A percentile compares a stretch with the other conserved stretches of the same genome.
Evolutionary conservation across 495 filamentous ascomycete species (phyloP).

Genomic region (Tuber melanosporum): DNA sequence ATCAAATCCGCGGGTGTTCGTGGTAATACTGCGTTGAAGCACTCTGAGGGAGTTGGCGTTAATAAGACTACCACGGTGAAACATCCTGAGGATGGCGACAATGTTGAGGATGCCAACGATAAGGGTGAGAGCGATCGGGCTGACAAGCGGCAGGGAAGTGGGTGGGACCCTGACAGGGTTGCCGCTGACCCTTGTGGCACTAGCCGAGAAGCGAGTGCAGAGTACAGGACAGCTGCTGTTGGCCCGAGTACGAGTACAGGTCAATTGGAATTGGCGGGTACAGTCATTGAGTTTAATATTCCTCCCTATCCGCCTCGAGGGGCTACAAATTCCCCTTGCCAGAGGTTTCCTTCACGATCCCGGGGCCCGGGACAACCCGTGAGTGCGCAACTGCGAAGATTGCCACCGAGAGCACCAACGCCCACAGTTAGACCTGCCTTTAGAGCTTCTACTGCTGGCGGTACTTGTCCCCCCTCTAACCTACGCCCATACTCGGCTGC

Average conservation of each 20-base stretch:
- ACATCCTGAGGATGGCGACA: background rate
- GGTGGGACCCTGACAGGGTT: background rate
- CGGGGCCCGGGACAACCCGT: background rate
- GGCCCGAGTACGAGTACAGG: background rate
- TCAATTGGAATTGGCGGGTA: conserved; percentile 1
- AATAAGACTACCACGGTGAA: background rate
- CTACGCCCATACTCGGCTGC: background rate
- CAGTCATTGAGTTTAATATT: background rate
- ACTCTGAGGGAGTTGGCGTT: background rate
- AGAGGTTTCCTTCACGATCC: background rate
- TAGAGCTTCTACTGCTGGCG: background rate
- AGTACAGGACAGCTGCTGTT: background rate
- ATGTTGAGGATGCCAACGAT: background rate
- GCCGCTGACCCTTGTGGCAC: background rate
- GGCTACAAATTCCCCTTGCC: background rate
- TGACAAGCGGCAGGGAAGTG: background rate
- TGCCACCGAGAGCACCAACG: background rate
- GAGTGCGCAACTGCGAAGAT: background rate
- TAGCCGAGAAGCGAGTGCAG: background rate
- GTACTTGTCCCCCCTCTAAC: background rate
- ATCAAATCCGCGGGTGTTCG: background rate
- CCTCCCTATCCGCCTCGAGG: background rate
- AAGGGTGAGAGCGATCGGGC: background rate
- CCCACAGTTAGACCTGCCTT: background rate
- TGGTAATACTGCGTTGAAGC: background rate